phyloP scores from a whole-genome alignment of 2,329 filamentous ascomycete genomes.

The Neofusicoccum sp. region DNA sequence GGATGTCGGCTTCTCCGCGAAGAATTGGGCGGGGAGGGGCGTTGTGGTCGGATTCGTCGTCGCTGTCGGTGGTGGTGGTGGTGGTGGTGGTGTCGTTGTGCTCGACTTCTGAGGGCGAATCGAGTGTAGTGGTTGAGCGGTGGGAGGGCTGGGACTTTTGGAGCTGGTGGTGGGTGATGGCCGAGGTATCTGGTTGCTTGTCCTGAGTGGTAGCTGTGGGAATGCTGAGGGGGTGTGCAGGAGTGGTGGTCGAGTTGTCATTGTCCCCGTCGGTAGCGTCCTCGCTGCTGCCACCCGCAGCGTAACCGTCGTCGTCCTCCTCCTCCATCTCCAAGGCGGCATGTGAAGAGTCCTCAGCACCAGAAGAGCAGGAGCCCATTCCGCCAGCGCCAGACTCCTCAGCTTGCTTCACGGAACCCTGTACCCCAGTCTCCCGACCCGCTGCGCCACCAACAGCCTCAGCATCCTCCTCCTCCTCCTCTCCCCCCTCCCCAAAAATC shows the following conservation, averaged over 20 bases:
- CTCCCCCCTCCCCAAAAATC: neutral
- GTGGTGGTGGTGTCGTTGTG: neutral
- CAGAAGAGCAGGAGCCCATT: neutral
- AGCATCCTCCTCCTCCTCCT: neutral
- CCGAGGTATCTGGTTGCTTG: neutral
- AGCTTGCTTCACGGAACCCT: neutral
- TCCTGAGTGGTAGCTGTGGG: neutral
- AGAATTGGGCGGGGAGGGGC: neutral
- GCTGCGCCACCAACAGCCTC: neutral
- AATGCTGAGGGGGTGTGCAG: too few species aligned
- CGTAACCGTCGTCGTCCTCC: conserved; percentile 3
- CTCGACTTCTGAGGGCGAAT: neutral
- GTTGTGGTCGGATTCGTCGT: neutral
- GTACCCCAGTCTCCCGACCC: too few species aligned
- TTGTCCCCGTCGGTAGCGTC: neutral
- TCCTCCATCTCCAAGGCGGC: neutral
- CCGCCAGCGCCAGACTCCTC: neutral
- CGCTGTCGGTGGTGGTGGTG: neutral
- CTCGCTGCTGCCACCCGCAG: neutral
- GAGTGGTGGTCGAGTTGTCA: neutral
- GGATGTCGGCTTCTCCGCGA: neutral
- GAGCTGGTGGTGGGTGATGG: neutral
- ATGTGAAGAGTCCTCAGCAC: neutral
- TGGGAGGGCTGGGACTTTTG: neutral
- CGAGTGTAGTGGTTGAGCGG: neutral